Evolutionary conservation across 2,329 filamentous ascomycete species (phyloP), one percentile per base, ranked within the genome.

Genomic region (Dryadomyces quercus-mongolicae): DNA sequence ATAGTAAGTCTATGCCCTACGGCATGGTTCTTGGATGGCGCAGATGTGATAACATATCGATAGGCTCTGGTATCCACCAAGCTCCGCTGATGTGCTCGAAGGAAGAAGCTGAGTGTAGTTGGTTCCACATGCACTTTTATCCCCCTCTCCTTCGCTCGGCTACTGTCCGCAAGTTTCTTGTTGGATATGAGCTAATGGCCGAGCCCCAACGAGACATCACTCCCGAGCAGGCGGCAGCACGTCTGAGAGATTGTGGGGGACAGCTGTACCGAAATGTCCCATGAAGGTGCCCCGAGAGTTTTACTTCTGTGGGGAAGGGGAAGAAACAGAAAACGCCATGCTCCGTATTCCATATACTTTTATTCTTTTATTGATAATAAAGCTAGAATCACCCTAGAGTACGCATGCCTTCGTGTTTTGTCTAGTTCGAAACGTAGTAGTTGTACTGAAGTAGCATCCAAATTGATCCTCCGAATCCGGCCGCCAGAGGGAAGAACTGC

Each of bases 161-260:
- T 2, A 95, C 90, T 0, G 91, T 98, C 49, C 84, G 88, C 62
- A 98, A 98, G 72, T 98, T 97, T 71, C 70, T 97, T 52, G 93
- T 98, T 38, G 93, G 93, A 0, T 97, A 95, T 67, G 93, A 98
- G 71, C 78, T 98, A 71, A 82, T 98, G 81, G 93, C 88, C 1
- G 93, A 98, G 71, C 92, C 93, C n/a, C 93, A 98, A 70, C 81
- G 93, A 56, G 93, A 98, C 67, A 97, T 98, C 63, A 98, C 93
- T 0, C 92, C 93, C 0, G 93, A 98, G 70, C 93, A 97, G 71
- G 93, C 93, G 1, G 86, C 93, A 15, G 82, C 81, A 25, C 82
- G 82, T 51, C 72, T 98, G 56, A 80, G 86, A 60, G 75, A 77
- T 55, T 91, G 89, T 59, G 87, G 82, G 3, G 90, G 90, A 16